Evolutionary conservation across 2,329 filamentous ascomycete genomes (phyloP), one percentile per base, ranked within the genome.

Genomic region (Cladosporium cucumerinum): DNA sequence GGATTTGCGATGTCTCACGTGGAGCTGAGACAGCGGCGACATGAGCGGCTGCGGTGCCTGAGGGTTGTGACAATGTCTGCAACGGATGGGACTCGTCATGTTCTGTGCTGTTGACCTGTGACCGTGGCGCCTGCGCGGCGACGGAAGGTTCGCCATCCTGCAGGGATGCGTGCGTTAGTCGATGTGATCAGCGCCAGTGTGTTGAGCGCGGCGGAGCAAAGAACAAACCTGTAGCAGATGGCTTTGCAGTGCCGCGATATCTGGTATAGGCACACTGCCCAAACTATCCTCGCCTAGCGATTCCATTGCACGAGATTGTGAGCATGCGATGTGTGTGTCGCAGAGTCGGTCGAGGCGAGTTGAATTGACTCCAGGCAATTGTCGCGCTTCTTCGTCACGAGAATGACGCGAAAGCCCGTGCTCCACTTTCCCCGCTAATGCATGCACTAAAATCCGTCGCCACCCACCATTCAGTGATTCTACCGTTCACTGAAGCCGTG

Each of bases 121-220:
- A 57, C 43, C 54, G 58, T 57, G 64, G 36, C 59, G 63, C 65
- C 52, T 64, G 52, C 52, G 61, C 52, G 52, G 32, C 63, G 34
- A 39, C 64, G 63, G 65, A 63, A 64, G 66, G 66, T 69, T 68
- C 64, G 54, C 64, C 64, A 46, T 64, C 54, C 68, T 72, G 67
- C 73, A 72, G 67, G 71, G 70, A 66, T 72, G 46, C 57, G 69
- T 66, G 69, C 69, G 71, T 74, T 70, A 74, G 67, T 65, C 23
- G 16, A 18, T 25, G 49, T 21, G 49, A 62, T 57, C 46, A 21
- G 28, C 49, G 48, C 18, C 26, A 43, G 34, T 32, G 28, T 30
- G 52, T 26, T 32, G 21, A 28, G 30, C 43, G 43, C 58, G 28
- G 46, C 21, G 23, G 30, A 26, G 58, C 30, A 51, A 68, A 67